Conservation (phyloP, 2,329 filamentous ascomycete species). For the Shiraia sp. region DNA sequence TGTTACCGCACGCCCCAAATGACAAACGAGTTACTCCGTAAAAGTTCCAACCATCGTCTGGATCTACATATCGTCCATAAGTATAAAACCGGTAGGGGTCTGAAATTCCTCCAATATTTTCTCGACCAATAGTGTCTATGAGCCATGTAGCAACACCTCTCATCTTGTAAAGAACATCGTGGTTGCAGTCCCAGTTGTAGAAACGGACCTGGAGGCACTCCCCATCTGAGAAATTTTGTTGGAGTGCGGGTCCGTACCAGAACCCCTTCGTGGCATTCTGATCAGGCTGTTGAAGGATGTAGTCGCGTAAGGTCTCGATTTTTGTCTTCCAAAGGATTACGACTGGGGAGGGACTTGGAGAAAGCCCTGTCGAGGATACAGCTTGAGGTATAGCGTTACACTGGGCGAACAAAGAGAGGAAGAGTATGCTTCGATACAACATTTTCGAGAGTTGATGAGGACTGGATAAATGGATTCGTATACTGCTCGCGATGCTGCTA, state of each 20-base stretch:
- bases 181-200: conserved; percentile 10
- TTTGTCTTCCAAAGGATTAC: conserved; percentile 4
- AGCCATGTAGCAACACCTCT: conserved; percentile 4
- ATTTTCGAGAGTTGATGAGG: too few relatives aligned
- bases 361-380: too few relatives aligned
- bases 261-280: neutral
- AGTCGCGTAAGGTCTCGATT: neutral
- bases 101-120: neutral
- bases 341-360: neutral
- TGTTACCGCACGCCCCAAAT: conserved; percentile 8
- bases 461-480: too few relatives aligned
- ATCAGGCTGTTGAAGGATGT: conserved; percentile 5
- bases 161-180: conserved; percentile 7
- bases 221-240: conserved; percentile 7
- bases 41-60: conserved; percentile 7
- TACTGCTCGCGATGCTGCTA: too few relatives aligned
- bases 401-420: too few relatives aligned
- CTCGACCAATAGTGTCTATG: neutral
- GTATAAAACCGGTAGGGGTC: conserved; percentile 4
- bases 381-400: too few relatives aligned
- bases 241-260: neutral
- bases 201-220: conserved; percentile 6
- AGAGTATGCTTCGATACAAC: too few relatives aligned
- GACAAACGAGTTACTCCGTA: conserved; percentile 5
- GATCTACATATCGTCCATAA: conserved; percentile 6